phyloP scores from a whole-genome alignment of 208 protist species.

The Crithidia expoeki region DNA sequence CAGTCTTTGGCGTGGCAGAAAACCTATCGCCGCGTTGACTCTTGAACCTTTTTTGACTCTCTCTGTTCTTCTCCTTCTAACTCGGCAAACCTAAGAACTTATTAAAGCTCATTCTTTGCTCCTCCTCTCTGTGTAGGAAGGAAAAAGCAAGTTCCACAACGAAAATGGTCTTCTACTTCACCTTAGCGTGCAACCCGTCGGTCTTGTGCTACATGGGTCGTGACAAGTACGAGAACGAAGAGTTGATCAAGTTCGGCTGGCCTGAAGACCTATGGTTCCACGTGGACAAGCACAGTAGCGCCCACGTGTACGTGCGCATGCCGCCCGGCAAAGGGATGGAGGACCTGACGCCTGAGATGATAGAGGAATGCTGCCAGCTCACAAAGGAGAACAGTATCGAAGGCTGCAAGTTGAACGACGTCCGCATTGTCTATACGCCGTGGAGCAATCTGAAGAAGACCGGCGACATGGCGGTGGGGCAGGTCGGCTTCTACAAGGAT shows the following conservation, averaged over 20 bases:
- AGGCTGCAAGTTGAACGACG: constrained; percentile 92
- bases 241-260: constrained; percentile 97
- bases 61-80: too few species aligned
- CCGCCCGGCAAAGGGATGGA: constrained; percentile 91
- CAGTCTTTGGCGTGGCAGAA: too few species aligned
- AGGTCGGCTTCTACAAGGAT: constrained; percentile 95
- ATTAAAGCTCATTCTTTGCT: too few species aligned
- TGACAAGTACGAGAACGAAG: constrained; percentile 99
- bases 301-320: constrained; percentile 98
- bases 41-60: too few species aligned
- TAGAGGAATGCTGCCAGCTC: constrained; percentile 97
- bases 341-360: constrained; percentile 90
- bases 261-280: constrained; percentile 99
- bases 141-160: not conserved
- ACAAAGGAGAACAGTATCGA: constrained; percentile 98
- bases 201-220: constrained; percentile 97
- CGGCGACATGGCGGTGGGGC: constrained; percentile 95
- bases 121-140: too few species aligned
- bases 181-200: constrained; percentile 81
- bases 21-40: too few species aligned
- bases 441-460: constrained; percentile 98
- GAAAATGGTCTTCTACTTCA: constrained; percentile 94
- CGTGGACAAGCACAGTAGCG: constrained; percentile 96
- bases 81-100: too few species aligned
- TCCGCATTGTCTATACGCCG: constrained; percentile 97